These are phyloP conservation scores for Magnaporthiopsis incrustans DNA, from an alignment of 2,329 filamentous ascomycete genomes.

Conservation along the genomic window DNA sequence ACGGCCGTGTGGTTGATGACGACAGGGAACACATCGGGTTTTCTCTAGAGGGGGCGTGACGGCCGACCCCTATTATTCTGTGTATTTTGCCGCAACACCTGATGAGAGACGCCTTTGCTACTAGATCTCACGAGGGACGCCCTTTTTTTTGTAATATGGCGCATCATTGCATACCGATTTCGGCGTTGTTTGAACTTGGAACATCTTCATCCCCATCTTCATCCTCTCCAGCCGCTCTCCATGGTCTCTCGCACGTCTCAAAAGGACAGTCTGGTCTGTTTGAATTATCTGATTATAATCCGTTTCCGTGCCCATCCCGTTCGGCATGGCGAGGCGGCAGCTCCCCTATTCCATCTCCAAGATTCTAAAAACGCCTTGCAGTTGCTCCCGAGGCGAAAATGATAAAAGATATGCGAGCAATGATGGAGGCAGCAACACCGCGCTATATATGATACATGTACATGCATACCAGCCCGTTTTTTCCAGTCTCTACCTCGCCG, in stretches of 20 bases:
- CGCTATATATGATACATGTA: not conserved
- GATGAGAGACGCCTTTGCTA: not conserved
- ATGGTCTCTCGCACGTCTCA: no score
- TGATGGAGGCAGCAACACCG: not conserved
- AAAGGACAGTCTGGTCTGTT: no score
- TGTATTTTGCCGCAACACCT: no score
- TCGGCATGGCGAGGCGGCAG: no score
- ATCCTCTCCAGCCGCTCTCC: no score
- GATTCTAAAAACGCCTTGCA: not conserved
- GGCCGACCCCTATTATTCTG: no score
- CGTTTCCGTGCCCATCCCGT: no score
- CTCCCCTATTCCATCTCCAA: not conserved
- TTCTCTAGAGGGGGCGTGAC: slow-evolving; percentile 13
- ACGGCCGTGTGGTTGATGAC: slow-evolving; percentile 57
- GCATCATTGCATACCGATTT: not conserved
- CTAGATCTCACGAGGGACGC: not conserved
- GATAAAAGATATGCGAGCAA: not conserved
- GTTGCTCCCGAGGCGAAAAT: not conserved
- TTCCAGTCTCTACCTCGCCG: not conserved
- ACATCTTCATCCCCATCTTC: not conserved
- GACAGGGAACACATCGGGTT: slow-evolving; percentile 53
- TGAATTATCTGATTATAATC: no score
- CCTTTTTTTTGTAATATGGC: not conserved
- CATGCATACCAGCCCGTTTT: not conserved
- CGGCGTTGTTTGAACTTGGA: not conserved